phyloP scores from a whole-genome alignment of 768 basidiomycete species.

The Phlebiopsis gigantea region DNA sequence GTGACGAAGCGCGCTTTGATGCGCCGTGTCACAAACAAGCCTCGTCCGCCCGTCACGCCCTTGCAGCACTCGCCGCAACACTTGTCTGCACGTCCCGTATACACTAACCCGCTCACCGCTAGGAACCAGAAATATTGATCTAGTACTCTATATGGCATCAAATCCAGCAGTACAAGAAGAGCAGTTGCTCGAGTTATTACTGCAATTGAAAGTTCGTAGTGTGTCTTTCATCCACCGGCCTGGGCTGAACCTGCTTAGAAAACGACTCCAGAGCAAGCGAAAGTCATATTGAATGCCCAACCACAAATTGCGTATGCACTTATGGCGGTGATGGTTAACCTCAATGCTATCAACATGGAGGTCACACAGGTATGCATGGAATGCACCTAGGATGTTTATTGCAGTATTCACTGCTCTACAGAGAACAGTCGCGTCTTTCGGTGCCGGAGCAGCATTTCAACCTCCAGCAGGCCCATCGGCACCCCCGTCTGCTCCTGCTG shows the following conservation, averaged over 20 bases:
- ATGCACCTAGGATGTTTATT: not conserved
- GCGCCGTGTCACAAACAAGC: not conserved
- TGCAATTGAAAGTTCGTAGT: conserved; percentile 57
- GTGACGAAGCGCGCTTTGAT: not conserved
- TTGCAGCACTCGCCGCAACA: not conserved
- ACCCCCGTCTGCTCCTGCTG: conserved; percentile 26
- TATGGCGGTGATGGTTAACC: conserved; percentile 71
- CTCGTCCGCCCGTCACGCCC: not conserved
- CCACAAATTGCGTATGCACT: conserved; percentile 76
- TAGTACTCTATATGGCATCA: conserved; percentile 37
- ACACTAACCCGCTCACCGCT: not conserved
- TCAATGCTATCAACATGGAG: conserved; percentile 69
- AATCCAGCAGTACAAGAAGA: conserved; percentile 48
- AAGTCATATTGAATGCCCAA: conserved; percentile 62
- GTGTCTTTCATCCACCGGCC: not conserved
- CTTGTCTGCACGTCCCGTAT: not conserved
- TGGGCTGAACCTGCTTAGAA: conserved; percentile 37
- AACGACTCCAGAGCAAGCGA: conserved; percentile 68
- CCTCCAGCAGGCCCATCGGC: conserved; percentile 23
- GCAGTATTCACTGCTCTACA: conserved; percentile 14
- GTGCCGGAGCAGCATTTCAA: conserved; percentile 25
- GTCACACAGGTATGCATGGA: conserved; percentile 62
- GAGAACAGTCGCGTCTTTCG: conserved; percentile 63
- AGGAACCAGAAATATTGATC: not conserved
- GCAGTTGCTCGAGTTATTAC: conserved; percentile 66